phyloP scores from a whole-genome alignment of 345 rosid species.

The Salix suchowensis region DNA sequence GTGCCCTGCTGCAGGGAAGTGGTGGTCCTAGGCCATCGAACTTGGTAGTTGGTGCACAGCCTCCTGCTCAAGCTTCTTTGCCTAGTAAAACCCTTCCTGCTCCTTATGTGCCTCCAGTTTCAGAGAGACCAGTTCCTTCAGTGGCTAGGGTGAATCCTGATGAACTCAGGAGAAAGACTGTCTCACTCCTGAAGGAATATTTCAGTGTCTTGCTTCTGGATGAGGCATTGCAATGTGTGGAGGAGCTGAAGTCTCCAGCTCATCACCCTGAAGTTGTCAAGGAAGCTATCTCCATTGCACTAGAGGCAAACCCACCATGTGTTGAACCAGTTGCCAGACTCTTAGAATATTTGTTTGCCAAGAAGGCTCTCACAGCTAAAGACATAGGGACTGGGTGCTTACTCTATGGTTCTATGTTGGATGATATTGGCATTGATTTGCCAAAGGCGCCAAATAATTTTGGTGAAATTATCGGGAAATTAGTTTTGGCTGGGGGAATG shows the following conservation, averaged over 20 bases:
- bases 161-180: conserved; percentile 59
- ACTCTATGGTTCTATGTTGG: conserved; percentile 61
- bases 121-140: conserved; percentile 29
- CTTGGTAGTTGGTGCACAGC: conserved; percentile 24
- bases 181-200: conserved; percentile 69
- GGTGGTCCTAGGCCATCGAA: conserved; percentile 24
- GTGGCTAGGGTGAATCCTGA: conserved; percentile 33
- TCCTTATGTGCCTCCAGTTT: conserved; percentile 22
- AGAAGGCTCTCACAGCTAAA: conserved; percentile 41
- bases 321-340: conserved; percentile 47
- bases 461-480: conserved; percentile 67
- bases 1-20: conserved; percentile 73
- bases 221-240: conserved; percentile 73
- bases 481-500: conserved; percentile 44
- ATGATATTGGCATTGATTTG: conserved; percentile 79
- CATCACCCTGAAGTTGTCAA: conserved; percentile 74
- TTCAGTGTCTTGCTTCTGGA: conserved; percentile 47
- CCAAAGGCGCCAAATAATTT: conserved; percentile 77
- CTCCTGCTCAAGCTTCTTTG: conserved; percentile 21
- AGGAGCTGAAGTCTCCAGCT: conserved; percentile 59
- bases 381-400: conserved; percentile 65
- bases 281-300: conserved; percentile 67
- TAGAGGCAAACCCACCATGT: conserved; percentile 66
- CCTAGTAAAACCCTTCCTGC: conserved; percentile 27
- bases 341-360: conserved; percentile 40